Evolutionary conservation across 2,329 filamentous ascomycete species (phyloP), one percentile per base, ranked within the genome.

Genomic region (Cercospora sesami): DNA sequence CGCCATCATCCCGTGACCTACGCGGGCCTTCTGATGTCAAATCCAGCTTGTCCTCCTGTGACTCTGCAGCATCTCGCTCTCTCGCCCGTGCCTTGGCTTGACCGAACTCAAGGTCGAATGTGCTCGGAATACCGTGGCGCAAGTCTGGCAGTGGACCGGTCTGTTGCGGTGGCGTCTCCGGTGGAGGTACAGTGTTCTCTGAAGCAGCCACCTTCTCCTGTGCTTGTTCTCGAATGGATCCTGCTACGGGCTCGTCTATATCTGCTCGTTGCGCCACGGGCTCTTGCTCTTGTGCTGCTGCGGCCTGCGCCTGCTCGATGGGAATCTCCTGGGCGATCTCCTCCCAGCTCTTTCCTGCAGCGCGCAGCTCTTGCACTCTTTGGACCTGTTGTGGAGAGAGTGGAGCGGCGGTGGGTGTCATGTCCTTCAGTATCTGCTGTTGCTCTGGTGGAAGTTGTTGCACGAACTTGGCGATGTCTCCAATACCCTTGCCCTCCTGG

Each of bases 71-170:
- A 26, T 72, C 67, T 33, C 71, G 66, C 16, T 67, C 33, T 61
- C 75, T 67, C n/a, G 73, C 71, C 12, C 58, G 59, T 23, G 72
- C 69, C 78, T 83, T 76, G 73, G 78, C 77, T 65, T 79, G 80
- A 64, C 83, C 82, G 66, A 90, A 86, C 80, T 97, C 94, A 68
- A 90, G 90, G 66, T 90, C 91, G 65, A 97, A 86, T 0, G 94
- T 97, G 1, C 94, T 97, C 0, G 94, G 94, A 70, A 98, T 96
- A 71, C 94, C 94, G 76, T 94, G 90, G n/a, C 93, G 95, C 55
- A 98, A 85, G 78, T 98, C 94, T 63, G 94, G 94, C 12, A 97
- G 87, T 63, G 92, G 90, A 75, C 90, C 86, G 16, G 76, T 78
- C 21, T 73, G 72, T 51, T 71, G 60, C 57, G 66, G 51, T 62